Percentiles rank a stretch among this genome's conserved stretches.
Conservation (phyloP, 2,329 filamentous ascomycete genomes). For the Decorospora gaudefroyi region DNA sequence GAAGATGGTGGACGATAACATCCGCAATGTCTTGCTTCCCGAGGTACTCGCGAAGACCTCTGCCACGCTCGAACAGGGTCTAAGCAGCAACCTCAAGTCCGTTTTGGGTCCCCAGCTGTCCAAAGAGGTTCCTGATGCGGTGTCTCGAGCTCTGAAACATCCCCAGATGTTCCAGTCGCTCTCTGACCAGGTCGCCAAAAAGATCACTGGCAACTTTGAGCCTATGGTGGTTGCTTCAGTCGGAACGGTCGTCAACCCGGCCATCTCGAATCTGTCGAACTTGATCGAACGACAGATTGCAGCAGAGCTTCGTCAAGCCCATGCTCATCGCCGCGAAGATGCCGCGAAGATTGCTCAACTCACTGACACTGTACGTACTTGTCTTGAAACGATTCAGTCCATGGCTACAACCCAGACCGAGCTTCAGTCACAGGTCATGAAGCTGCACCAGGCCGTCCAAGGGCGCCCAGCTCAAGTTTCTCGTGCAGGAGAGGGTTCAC, state of each 20-base stretch:
- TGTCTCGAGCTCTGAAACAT: constrained; percentile 71
- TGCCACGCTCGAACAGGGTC: constrained; percentile 70
- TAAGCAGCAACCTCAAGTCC: constrained; percentile 69
- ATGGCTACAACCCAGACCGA: constrained; percentile 71
- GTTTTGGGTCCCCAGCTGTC: constrained; percentile 69
- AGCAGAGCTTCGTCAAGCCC: constrained; percentile 57
- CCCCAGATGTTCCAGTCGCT: constrained; percentile 73
- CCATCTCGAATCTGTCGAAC: constrained; percentile 68
- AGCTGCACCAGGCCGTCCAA: constrained; percentile 50
- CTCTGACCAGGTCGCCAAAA: constrained; percentile 70
- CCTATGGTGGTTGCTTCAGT: constrained; percentile 64
- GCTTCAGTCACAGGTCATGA: constrained; percentile 63
- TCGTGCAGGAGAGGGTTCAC: constrained; percentile 16
- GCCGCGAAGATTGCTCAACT: constrained; percentile 73
- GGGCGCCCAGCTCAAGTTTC: constrained; percentile 30
- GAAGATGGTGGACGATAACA: constrained; percentile 75
- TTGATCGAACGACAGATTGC: constrained; percentile 68
- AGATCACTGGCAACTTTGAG: constrained; percentile 70
- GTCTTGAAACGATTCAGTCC: constrained; percentile 70
- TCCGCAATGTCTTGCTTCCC: constrained; percentile 76
- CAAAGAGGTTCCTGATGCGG: constrained; percentile 72
- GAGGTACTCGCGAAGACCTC: constrained; percentile 69
- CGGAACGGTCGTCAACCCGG: constrained; percentile 61
- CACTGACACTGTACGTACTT: constrained; percentile 66
- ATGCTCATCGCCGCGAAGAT: constrained; percentile 59